Base-by-base conservation (phyloP, 768 basidiomycete species). In the Antrodiella citrinella region DNA sequence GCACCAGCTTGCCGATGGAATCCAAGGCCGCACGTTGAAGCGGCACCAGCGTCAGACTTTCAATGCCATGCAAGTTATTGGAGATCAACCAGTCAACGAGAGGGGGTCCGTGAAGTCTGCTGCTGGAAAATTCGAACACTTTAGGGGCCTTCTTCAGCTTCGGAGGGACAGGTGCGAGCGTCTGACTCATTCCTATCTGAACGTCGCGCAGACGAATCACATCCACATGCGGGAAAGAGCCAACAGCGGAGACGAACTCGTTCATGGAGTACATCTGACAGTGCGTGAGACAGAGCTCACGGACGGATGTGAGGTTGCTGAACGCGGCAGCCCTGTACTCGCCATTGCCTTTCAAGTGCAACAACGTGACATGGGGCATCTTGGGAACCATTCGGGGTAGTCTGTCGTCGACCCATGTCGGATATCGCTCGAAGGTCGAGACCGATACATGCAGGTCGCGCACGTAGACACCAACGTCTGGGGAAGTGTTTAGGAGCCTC, bases 351-450 rank as follows among this genome's bases (percentile, higher is more conserved):
- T 47, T 40, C 24, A 56, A 18, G 40, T 50, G 35, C 18, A 56
- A 23, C 5, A 15, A 35, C 9, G 23, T 41, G 48, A 50, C 48
- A 25, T 56, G 52, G 3, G 54, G 51, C 20, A 56, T 21, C 42
- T 50, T 50, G n/a, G 42, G 43, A 23, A 51, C 39, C 15, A 53
- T 25, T 5, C 21, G 15, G 20, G 49, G 44, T 0, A 56, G 51
- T n/a, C 35, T 41, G 1, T 49, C 38, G 49, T 56, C 54, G 21
- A 56, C 51, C 51, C 51, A 56, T n/a, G 47, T 48, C 4, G 23
- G 47, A 12, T 21, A 15, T 43, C 49, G 51, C 26, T 47, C 47
- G 43, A 23, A 44, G 12, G 35, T 20, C 10, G 47, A 49, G 15
- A 49, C 51, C 1, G 47, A 39, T 13, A 55, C 21, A 22, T 51